A percentile compares a stretch with the other conserved stretches of the same genome.
These are phyloP conservation scores for Chaetomiaceae sp. DNA, from an alignment of 2,329 filamentous ascomycete genomes.

Conservation along the genomic window DNA sequence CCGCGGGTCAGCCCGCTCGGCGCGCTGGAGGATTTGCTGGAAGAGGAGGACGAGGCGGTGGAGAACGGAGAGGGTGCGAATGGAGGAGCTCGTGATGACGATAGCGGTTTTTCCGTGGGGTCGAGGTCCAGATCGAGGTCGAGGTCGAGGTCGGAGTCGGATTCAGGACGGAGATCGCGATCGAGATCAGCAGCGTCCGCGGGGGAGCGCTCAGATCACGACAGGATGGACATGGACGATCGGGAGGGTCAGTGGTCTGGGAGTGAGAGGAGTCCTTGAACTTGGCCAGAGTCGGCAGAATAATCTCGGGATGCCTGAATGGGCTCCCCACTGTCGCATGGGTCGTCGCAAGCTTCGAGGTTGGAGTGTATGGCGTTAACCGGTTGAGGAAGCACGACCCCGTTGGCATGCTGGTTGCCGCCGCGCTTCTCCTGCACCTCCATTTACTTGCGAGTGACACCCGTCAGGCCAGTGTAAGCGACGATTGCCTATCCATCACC, in stretches of 20 bases:
- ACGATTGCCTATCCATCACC: too few relatives aligned
- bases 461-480: not conserved
- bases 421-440: not conserved
- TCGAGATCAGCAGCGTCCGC: too few relatives aligned
- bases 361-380: not conserved
- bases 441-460: too few relatives aligned
- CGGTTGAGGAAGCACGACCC: not conserved
- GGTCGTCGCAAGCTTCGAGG: not conserved
- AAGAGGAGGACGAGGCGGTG: conserved; percentile 51
- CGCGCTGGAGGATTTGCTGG: conserved; percentile 68
- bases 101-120: conserved; percentile 23
- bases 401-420: not conserved
- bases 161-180: conserved; percentile 4
- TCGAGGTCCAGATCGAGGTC: conserved; percentile 29
- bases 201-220: too few relatives aligned
- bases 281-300: too few relatives aligned
- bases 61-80: conserved; percentile 26
- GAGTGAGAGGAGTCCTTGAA: conserved; percentile 17
- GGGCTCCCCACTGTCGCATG: too few relatives aligned
- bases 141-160: conserved; percentile 14
- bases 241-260: conserved; percentile 4
- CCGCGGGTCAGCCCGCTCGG: conserved; percentile 79
- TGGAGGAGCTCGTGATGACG: conserved; percentile 17
- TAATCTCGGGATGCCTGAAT: too few relatives aligned
- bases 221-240: conserved; percentile 28